These are phyloP conservation scores for Stephania japonica DNA, from an alignment of 164 flowering plant genomes.

Conservation along the genomic window DNA sequence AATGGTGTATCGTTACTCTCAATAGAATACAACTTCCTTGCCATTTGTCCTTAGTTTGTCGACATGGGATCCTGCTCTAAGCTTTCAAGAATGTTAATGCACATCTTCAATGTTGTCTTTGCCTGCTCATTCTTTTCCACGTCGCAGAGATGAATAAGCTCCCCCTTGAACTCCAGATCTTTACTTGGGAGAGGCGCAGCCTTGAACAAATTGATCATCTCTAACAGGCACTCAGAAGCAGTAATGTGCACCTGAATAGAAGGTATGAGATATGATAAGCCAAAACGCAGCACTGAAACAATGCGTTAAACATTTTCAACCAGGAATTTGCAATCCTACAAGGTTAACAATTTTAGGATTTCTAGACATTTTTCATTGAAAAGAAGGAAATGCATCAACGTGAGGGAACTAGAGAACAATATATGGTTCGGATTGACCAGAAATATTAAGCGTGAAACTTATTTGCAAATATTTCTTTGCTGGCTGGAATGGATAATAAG, in stretches of 20 bases:
- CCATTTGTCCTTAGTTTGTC: constrained; percentile 6
- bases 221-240: constrained; percentile 83
- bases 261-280: not conserved
- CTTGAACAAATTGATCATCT: constrained; percentile 34
- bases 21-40: not conserved
- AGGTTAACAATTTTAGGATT: no score
- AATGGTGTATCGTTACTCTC: not conserved
- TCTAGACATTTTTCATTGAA: no score
- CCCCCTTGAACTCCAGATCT: constrained; percentile 38
- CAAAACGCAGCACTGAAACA: no score
- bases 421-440: no score
- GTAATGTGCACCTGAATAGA: constrained; percentile 65
- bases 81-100: constrained; percentile 42
- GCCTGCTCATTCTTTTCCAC: constrained; percentile 79
- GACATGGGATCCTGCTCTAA: constrained; percentile 10
- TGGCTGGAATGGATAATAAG: no score
- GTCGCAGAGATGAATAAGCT: constrained; percentile 50
- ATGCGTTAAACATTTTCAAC: no score
- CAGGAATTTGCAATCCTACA: no score
- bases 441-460: no score
- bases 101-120: constrained; percentile 51
- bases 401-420: no score
- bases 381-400: no score
- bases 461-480: no score
- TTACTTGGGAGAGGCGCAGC: constrained; percentile 14